These are phyloP conservation scores for Chlorencoelia australis DNA, from an alignment of 2,329 filamentous ascomycete species.

Conservation along the genomic window DNA sequence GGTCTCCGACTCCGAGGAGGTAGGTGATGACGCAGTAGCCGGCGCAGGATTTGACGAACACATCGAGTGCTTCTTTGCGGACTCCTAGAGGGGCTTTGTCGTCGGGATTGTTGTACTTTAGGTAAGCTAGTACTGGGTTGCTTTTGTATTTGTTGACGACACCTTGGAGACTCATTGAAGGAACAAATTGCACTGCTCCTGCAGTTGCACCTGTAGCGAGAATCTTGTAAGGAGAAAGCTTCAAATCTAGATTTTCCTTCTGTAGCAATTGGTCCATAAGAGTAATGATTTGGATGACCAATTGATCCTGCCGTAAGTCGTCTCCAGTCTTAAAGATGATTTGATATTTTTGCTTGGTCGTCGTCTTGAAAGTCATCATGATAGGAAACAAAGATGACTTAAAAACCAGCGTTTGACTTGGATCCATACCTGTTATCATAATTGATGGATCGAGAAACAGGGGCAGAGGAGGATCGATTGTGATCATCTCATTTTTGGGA, in stretches of 20 bases:
- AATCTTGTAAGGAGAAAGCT: constrained; percentile 91
- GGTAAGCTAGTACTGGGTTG: constrained; percentile 67
- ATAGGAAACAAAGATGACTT: constrained; percentile 91
- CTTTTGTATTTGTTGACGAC: constrained; percentile 74
- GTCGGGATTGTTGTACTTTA: constrained; percentile 84
- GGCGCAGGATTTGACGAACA: constrained; percentile 89
- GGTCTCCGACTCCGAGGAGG: constrained; percentile 88
- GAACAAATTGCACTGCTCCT: constrained; percentile 88
- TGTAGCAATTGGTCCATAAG: constrained; percentile 93
- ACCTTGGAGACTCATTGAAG: constrained; percentile 72
- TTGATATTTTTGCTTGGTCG: constrained; percentile 67
- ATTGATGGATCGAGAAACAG: constrained; percentile 82
- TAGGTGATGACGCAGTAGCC: constrained; percentile 99
- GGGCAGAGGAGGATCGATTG: constrained; percentile 76
- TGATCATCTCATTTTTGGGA: constrained; percentile 77
- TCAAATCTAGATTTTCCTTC: constrained; percentile 93
- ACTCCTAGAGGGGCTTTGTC: constrained; percentile 71
- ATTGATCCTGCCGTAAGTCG: constrained; percentile 89
- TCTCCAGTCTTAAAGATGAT: constrained; percentile 97
- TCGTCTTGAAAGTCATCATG: constrained; percentile 81
- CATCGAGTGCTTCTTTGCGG: constrained; percentile 86
- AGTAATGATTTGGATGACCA: constrained; percentile 95
- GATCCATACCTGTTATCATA: constrained; percentile 65
- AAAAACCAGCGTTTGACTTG: constrained; percentile 83
- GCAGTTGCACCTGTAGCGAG: constrained; percentile 83